Base-by-base conservation (phyloP, 495 filamentous ascomycete genomes). In the Lasiosphaeria hispida region DNA sequence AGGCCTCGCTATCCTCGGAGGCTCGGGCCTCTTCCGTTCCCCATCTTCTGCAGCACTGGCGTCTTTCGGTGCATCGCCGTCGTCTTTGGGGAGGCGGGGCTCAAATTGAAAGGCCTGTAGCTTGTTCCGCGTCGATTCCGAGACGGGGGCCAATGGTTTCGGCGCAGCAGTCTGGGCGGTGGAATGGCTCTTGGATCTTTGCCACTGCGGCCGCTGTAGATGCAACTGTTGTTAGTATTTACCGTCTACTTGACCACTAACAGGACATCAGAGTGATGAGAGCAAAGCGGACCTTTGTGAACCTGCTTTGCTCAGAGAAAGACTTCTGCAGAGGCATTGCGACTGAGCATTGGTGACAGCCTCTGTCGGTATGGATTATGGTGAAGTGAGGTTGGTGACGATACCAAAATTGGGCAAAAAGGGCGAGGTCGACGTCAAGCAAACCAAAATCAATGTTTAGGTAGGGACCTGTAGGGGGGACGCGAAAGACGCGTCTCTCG, bases 81-180 rank as follows among this genome's bases (percentile, higher is more conserved):
- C 30, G 43, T 53, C 19, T 14, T 60, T 51, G 10, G 61, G 49
- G 11, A 63, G 49, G 4, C 52, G 39, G 35, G 59, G 34, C 0
- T 71, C 61, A 54, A 76, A 80, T 42, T 78, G 75, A 55, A 82
- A 82, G 7, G 68, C 69, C 52, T 72, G 74, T 7, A 82, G 72
- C 61, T 81, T 83, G 48, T 71, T 75, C 49, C 77, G 81, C 15
- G 80, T 74, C 13, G 71, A 72, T 10, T 75, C 68, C 30, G 80
- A 80, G 4, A 82, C 72, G 38, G 75, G 74, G 4, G 75, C 62
- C 11, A 73, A 66, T 7, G 69, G 68, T 37, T 59, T 66, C 2
- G 68, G 11, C 3, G 57, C 53, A 18, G 59, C 45, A 18, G 69
- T 47, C 17, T 58, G 65, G 34, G 63, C 64, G n/a, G 65, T 63